Evolutionary conservation across 1,284 basidiomycete species (phyloP), one percentile per base, ranked within the genome.

Genomic region (Melampsora americana): DNA sequence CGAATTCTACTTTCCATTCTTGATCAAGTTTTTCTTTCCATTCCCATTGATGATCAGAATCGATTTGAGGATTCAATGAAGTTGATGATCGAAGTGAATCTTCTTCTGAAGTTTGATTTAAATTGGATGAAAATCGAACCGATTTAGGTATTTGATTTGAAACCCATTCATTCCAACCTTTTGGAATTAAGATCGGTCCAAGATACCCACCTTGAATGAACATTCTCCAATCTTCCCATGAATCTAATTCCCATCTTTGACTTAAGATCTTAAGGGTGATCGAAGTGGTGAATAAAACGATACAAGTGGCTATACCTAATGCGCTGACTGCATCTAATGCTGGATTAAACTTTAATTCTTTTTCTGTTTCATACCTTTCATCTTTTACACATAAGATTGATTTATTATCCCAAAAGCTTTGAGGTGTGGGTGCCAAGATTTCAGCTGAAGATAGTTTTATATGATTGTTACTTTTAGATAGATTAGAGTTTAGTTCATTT

Each of bases 151-250:
- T 73, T 26, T 39, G 46, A 42, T 66, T 12, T 50, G 48, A 30
- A 39, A 48, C 32, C 12, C 39, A 59, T 50, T 53, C 61, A 39
- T 39, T 32, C 62, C 62, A 73, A 46, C 56, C 18, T 20, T n/a
- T 18, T 48, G 71, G 64, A 32, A 73, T 66, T 12, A 73, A n/a
- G 5, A 42, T 16, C 30, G 64, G 64, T 11, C 50, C 64, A 42
- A 73, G 48, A 28, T 60, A 50, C 1, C 71, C 71, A 18, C 62
- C 26, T 50, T 73, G 64, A 42, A 73, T 73, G 42, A 73, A 73
- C 11, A 73, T 66, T 46, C 48, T 66, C 71, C 71, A 73, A 66
- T 73, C 71, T 1, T 73, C 28, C 62, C 62, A 73, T 28, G 39
- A 30, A 23, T 73, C 71, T 23, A 73, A 53, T 18, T 73, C 64